Conservation (phyloP, 257 asterid species). For the Plantago ovata region DNA sequence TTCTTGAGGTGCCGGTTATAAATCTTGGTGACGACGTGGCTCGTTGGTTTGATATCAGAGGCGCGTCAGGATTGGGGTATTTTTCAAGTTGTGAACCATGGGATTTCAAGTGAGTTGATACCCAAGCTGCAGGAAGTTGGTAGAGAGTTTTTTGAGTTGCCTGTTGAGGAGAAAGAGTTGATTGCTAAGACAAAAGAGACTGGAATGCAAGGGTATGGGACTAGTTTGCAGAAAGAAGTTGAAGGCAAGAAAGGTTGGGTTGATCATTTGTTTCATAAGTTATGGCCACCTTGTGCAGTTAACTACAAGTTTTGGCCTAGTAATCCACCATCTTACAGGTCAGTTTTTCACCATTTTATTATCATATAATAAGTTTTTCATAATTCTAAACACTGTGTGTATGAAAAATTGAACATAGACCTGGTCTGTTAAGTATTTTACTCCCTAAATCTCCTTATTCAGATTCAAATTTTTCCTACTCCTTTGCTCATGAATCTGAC, state of each 20-base stretch:
- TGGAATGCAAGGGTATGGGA: slow-evolving; percentile 69
- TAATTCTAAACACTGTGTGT: too few relatives aligned
- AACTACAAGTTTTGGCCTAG: slow-evolving; percentile 64
- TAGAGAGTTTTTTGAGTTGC: slow-evolving; percentile 49
- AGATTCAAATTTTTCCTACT: not conserved
- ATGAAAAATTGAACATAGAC: too few relatives aligned
- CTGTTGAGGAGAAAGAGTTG: slow-evolving; percentile 38
- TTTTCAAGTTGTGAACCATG: slow-evolving; percentile 64
- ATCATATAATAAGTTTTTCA: too few relatives aligned
- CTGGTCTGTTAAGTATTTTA: too few relatives aligned
- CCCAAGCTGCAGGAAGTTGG: slow-evolving; percentile 44
- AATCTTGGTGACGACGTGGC: slow-evolving; percentile 25
- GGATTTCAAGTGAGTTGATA: slow-evolving; percentile 37
- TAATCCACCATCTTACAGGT: slow-evolving; percentile 74
- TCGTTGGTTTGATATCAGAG: slow-evolving; percentile 22
- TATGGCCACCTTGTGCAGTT: slow-evolving; percentile 64
- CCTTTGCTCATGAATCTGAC: not conserved
- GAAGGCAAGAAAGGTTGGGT: slow-evolving; percentile 82
- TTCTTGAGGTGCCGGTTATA: slow-evolving; percentile 49
- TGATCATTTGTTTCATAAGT: slow-evolving; percentile 73
- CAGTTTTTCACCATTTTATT: not conserved
- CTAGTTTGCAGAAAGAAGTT: slow-evolving; percentile 45
- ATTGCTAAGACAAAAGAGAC: slow-evolving; percentile 43
- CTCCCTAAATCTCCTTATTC: too few relatives aligned
- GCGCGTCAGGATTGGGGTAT: slow-evolving; percentile 61